phyloP scores from a whole-genome alignment of 495 filamentous ascomycete species.

The Tuber brumale region DNA sequence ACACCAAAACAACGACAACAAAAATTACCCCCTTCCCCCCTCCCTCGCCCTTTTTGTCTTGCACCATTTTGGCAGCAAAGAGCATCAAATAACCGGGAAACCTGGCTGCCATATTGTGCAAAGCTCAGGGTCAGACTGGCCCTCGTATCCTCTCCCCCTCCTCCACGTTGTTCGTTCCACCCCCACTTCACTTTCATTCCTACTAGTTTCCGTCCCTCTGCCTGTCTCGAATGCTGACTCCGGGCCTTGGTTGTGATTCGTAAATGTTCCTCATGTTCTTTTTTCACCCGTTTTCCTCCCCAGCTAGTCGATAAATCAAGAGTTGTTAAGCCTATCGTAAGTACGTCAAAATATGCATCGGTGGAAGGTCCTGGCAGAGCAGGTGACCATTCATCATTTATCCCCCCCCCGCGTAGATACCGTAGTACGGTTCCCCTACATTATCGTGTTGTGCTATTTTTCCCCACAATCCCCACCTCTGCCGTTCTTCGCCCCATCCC shows the following conservation, averaged over 20 bases:
- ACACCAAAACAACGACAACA: background rate
- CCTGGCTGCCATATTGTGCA: background rate
- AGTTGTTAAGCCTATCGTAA: background rate
- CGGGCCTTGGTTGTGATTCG: background rate
- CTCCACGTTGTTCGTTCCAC: constrained; percentile 2
- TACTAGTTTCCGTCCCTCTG: background rate
- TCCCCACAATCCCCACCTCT: background rate
- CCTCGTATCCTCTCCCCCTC: constrained; percentile 1
- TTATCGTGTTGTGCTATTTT: background rate
- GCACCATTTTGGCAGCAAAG: background rate
- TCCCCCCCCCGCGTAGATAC: background rate
- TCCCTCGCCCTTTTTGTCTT: background rate
- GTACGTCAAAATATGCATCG: background rate
- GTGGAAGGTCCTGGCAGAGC: background rate
- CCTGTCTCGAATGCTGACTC: background rate
- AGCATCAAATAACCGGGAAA: constrained; percentile 2
- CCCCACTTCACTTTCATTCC: background rate
- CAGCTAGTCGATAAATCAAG: background rate
- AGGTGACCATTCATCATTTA: background rate
- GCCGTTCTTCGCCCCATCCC: background rate
- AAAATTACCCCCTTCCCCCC: constrained; percentile 5
- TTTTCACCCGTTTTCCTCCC: background rate
- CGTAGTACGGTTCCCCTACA: background rate
- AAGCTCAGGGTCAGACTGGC: background rate
- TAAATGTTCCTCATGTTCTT: background rate